Conservation (phyloP, 345 rosid species). For the Stellera chamaejasme region DNA sequence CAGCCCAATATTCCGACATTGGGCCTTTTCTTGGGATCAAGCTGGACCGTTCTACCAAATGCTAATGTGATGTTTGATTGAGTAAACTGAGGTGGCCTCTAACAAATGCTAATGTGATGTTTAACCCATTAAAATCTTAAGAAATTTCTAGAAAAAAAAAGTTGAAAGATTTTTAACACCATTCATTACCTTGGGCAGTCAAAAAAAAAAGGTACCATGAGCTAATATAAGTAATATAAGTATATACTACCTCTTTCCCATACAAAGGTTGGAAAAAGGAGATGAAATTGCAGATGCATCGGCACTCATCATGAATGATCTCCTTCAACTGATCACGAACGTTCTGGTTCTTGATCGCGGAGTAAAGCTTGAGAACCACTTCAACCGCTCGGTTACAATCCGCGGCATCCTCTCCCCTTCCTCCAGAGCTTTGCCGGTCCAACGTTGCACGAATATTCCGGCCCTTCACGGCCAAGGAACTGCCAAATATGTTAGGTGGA, state of each 20-base stretch:
- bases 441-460: slow-evolving; percentile 10
- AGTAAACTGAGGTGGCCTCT: no score
- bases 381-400: slow-evolving; percentile 39
- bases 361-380: slow-evolving; percentile 52
- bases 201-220: not conserved
- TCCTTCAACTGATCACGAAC: slow-evolving; percentile 36
- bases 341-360: slow-evolving; percentile 40
- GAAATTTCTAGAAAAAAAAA: no score
- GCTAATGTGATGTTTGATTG: no score
- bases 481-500: not conserved
- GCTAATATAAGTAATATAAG: not conserved
- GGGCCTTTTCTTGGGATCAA: no score
- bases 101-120: no score
- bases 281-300: slow-evolving; percentile 50
- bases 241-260: slow-evolving; percentile 55
- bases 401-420: slow-evolving; percentile 24
- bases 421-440: slow-evolving; percentile 11
- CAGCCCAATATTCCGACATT: no score
- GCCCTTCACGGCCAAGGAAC: slow-evolving; percentile 6
- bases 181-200: no score
- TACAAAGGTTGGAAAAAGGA: slow-evolving; percentile 40
- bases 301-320: slow-evolving; percentile 66
- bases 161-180: not conserved
- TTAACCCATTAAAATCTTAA: no score
- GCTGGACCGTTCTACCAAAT: no score